These are phyloP conservation scores for Haematococcus lacustris DNA, from an alignment of 139 green algal genomes.

Conservation along the genomic window DNA sequence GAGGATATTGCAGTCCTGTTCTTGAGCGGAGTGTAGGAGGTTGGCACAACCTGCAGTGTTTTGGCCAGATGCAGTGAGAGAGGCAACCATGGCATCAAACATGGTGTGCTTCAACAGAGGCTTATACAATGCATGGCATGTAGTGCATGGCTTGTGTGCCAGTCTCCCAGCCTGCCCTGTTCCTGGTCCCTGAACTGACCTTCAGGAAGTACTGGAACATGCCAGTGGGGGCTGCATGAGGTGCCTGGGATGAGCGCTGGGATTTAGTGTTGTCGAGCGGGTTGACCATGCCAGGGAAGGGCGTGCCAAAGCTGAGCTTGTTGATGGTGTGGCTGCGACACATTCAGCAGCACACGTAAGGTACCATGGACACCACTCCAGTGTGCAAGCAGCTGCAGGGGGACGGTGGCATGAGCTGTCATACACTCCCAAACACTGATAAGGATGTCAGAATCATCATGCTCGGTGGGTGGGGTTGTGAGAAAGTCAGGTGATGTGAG, in stretches of 20 bases:
- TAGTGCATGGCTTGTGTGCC: not conserved
- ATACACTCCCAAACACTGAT: not conserved
- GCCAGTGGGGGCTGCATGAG: constrained; percentile 24
- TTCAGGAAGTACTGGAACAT: constrained; percentile 98
- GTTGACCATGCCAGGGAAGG: constrained; percentile 74
- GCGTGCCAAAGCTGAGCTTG: constrained; percentile 38
- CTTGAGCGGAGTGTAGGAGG: constrained; percentile 61
- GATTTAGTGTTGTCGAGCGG: constrained; percentile 53
- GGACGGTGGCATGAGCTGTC: not conserved
- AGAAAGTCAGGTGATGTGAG: not conserved
- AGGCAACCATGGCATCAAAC: not conserved
- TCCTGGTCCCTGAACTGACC: constrained; percentile 64
- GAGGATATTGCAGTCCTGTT: constrained; percentile 58
- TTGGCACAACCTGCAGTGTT: constrained; percentile 79
- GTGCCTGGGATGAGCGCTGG: not conserved
- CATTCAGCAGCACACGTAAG: not conserved
- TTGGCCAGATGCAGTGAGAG: not conserved
- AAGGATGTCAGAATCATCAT: not conserved
- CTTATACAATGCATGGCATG: not conserved
- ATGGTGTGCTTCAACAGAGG: not conserved
- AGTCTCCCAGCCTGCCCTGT: constrained; percentile 76
- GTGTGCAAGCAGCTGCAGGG: not conserved
- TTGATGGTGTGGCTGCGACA: constrained; percentile 69
- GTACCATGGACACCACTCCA: not conserved
- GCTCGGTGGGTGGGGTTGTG: not conserved